Evolutionary conservation across 164 flowering plant genomes (phyloP).

Genomic region (Saururus chinensis): DNA sequence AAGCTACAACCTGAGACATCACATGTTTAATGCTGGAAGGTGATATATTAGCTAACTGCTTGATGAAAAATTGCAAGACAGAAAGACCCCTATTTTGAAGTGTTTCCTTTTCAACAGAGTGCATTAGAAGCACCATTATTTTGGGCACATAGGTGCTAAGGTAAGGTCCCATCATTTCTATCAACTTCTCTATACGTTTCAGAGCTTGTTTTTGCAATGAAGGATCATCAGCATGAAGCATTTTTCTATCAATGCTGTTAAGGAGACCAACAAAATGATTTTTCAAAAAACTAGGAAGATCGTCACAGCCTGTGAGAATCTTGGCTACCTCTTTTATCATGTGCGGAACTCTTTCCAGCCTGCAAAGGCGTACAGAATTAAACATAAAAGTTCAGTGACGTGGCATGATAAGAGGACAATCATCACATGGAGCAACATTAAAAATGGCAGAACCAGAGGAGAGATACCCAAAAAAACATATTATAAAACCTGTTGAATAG

Average conservation of each 20-base stretch:
- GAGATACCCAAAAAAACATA: background rate
- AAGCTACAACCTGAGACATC: conserved; percentile 93
- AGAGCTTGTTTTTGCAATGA: conserved; percentile 77
- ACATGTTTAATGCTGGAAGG: conserved; percentile 86
- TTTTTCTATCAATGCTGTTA: conserved; percentile 85
- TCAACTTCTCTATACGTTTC: conserved; percentile 78
- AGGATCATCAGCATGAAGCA: conserved; percentile 80
- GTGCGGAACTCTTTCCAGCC: conserved; percentile 68
- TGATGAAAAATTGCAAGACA: conserved; percentile 73
- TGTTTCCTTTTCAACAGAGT: conserved; percentile 71
- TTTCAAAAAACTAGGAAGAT: conserved; percentile 79
- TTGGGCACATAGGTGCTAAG: conserved; percentile 91
- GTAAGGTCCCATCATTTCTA: conserved; percentile 85
- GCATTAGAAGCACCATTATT: conserved; percentile 96
- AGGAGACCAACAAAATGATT: conserved; percentile 95
- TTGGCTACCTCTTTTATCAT: conserved; percentile 81
- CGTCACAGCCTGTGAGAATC: conserved; percentile 68
- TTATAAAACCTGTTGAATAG: background rate
- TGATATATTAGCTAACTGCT: conserved; percentile 57
- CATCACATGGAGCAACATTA: background rate
- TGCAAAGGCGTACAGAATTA: conserved; percentile 11
- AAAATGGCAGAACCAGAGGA: background rate
- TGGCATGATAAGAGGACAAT: background rate
- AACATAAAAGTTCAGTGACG: too few relatives aligned
- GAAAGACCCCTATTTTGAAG: conserved; percentile 75